Base-by-base conservation (phyloP, 768 basidiomycete genomes). In the Termitomyces sp. region DNA sequence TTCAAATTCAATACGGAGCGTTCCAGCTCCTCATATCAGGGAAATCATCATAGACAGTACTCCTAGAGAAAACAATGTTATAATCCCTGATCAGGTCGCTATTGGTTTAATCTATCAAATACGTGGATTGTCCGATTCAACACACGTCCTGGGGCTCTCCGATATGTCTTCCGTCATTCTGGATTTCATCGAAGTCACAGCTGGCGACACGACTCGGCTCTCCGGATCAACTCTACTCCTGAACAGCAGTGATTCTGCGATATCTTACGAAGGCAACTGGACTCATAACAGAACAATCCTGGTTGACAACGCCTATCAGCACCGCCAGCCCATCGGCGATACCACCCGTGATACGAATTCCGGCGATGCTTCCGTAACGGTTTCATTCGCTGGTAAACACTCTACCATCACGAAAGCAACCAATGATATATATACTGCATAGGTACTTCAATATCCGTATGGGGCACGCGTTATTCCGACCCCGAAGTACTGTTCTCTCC, bases 201-300 rank as follows among this genome's bases (percentile, higher is more conserved):
- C 42, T 2, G 25, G 42, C 16, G 36, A 36, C 32, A n/a, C 42
- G 12, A 35, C 52, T 32, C 20, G 18, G 12, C 40, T 52, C 31
- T n/a, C 41, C 23, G 50, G 40, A 31, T 42, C 39, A 13, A 52
- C 50, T 20, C 22, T 52, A 12, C 50, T 52, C 29, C 22, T 52
- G 29, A 42, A 23, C 22, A 52, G 50, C 7, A 13, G 22, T 32
- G 32, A 52, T 16, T n/a, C 50, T 33, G 50, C 50, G 16, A 42
- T 51, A 15, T 40, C 40, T 31, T 51, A 51, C 16, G 18, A 41
- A 7, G 50, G 50, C 31, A 23, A 52, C 23, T 52, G 50, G 50
- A 23, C 3, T 25, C 5, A 33, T n/a, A 52, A 52, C 29, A 20
- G 15, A 27, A n/a, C 50, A n/a, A 42, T 25, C 15, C 27, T 52